phyloP scores from a whole-genome alignment of 2,329 filamentous ascomycete species.

The Colletotrichum sp. region DNA sequence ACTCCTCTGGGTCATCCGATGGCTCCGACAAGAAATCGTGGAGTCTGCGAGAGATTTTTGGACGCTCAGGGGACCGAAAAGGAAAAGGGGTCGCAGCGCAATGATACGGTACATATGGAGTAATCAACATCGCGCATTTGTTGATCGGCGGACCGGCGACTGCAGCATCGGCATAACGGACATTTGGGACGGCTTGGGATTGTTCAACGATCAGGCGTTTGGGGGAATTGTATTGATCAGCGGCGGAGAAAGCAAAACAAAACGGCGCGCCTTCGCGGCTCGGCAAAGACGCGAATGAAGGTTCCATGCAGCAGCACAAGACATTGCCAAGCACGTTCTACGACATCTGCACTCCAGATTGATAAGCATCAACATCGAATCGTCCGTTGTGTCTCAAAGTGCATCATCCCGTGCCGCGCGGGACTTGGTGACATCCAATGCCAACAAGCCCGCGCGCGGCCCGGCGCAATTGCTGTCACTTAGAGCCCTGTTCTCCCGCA shows the following conservation, averaged over 20 bases:
- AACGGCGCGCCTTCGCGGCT: neutral
- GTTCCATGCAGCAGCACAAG: neutral
- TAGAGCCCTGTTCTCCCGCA: neutral
- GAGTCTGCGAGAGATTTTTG: conserved; percentile 16
- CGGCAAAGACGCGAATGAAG: neutral
- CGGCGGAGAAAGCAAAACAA: neutral
- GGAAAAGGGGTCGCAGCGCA: neutral
- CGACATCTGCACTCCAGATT: neutral
- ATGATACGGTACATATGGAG: neutral
- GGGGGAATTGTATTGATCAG: neutral
- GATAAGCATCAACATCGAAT: neutral
- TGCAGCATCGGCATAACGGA: neutral
- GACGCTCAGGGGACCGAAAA: neutral
- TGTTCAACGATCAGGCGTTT: neutral
- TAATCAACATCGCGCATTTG: neutral
- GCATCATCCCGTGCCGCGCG: neutral
- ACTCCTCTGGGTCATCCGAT: neutral
- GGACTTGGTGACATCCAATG: neutral
- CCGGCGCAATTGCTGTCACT: neutral
- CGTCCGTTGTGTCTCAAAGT: neutral
- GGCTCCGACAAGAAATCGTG: neutral
- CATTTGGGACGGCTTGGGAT: neutral
- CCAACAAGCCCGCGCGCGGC: neutral
- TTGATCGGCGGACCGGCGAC: neutral
- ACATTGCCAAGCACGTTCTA: neutral